Evolutionary conservation across 306 rosid species (phyloP), one percentile per base, ranked within the genome.

Genomic region (Hippophae rhamnoides): DNA sequence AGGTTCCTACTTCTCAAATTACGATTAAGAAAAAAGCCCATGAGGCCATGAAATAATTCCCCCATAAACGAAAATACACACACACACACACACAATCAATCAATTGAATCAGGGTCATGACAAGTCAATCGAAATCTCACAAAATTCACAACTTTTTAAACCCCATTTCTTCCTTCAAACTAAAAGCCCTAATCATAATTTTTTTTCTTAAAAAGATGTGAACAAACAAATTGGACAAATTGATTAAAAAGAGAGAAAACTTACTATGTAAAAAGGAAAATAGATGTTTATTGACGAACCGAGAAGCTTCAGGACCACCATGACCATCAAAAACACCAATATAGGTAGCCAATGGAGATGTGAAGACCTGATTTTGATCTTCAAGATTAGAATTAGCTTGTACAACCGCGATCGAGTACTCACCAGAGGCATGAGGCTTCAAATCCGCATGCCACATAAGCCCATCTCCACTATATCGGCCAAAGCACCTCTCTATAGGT

Each of bases 251-350:
- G 5, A n/a, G 47, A 46, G 40, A 46, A 18, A 54, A n/a, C 70
- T n/a, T 76, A 92, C 99, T 79, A 14, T 82, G 88, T 45, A 92
- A 68, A 68, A 65, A 78, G 41, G 94, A 82, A 64, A 92, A 82
- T 13, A 92, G 81, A 57, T 76, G 92, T 23, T 70, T 81, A 67
- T 88, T 88, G 63, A 88, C 85, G 67, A 92, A 92, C 72, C 94
- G 69, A 54, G 99, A 85, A 77, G 99, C 99, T 77, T 92, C 89
- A 1, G 97, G 95, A 0, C 99, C 99, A 43, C 99, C 99, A 42
- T 92, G 99, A 54, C 99, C 99, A 60, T 92, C 99, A 26, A 78
- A 92, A 18, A 92, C 95, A 13, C 99, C 99, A 51, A 92, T 75
- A 52, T 78, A 92, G 12, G 96, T 85, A 48, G 90, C 93, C 7